Evolutionary conservation across 139 green algal species (phyloP), one percentile per base, ranked within the genome.

Genomic region (Chlamydomonas applanata): DNA sequence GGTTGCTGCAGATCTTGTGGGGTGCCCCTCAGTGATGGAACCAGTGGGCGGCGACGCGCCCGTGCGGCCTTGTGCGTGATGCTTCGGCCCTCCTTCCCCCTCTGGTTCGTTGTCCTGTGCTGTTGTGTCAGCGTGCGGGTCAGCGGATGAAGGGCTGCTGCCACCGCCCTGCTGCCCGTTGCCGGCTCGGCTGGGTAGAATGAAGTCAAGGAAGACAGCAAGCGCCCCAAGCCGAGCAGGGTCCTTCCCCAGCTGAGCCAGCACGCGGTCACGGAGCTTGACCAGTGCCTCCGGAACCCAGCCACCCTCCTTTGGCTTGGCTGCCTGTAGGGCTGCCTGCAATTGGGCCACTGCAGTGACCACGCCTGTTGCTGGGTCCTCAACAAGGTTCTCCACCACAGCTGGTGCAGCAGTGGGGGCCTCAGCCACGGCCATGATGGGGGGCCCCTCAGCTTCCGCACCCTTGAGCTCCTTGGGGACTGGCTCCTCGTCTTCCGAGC

Each of bases 61-160:
- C 11, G 40, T 11, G 40, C 40, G 40, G 7, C 7, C 40, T 49
- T 7, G 40, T 7, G 40, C 7, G 7, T 49, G 40, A 7, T 49
- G 40, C 40, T 49, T 7, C 11, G 7, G 40, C 40, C 11, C 7
- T 11, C 11, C 7, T 11, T 49, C 40, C 40, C 11, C 40, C 7
- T 49, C 40, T 20, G 44, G 17, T 9, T 69, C 11, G 22, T 36
- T 61, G 54, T 69, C 63, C 19, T 76, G 71, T 70, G 71, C 35
- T 44, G 22, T 36, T 29, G 54, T 24, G 45, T 60, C 40, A 29
- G 27, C 19, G 46, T 45, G 7, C 22, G 40, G 17, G 24, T 29
- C 45, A 44, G 73, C 49, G 33, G 52, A 45, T 46, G 60, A 5
- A 54, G 64, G 19, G n/a, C n/a, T n/a, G n/a, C n/a, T n/a, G n/a